Conservation (phyloP, 768 basidiomycete genomes). For the Boletus subparvulus region DNA sequence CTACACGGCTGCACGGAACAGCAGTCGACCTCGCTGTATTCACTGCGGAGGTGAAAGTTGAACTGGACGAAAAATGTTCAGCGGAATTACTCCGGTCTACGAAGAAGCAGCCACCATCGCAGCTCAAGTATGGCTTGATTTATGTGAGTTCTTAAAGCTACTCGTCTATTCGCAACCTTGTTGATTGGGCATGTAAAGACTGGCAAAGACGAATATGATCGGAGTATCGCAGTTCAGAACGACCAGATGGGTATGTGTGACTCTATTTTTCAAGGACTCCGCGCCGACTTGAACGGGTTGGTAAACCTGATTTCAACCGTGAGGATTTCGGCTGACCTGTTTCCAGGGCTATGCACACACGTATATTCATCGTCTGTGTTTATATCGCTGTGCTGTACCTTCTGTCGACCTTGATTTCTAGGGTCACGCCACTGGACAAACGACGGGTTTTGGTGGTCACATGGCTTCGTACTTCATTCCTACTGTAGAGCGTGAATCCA, state of each 20-base stretch:
- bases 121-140: conserved; percentile 1
- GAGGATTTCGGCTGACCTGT: background rate
- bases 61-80: background rate
- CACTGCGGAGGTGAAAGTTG: conserved; percentile 13
- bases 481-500: background rate
- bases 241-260: background rate
- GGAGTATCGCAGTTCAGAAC: background rate
- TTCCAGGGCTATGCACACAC: conserved; percentile 56
- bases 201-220: conserved; percentile 7
- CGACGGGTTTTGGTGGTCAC: background rate
- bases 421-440: conserved; percentile 23
- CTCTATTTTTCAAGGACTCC: conserved; percentile 8
- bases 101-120: background rate
- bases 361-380: conserved; percentile 73
- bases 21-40: conserved; percentile 29
- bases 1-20: background rate
- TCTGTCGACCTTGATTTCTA: background rate
- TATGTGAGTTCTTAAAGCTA: background rate
- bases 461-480: background rate
- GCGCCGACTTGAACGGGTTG: conserved; percentile 12
- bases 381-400: background rate
- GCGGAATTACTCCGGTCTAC: background rate
- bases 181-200: background rate
- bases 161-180: background rate
- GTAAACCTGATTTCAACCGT: background rate